These are phyloP conservation scores for Eragrostis tef DNA, from an alignment of 202 grass and related monocot species.

Conservation along the genomic window DNA sequence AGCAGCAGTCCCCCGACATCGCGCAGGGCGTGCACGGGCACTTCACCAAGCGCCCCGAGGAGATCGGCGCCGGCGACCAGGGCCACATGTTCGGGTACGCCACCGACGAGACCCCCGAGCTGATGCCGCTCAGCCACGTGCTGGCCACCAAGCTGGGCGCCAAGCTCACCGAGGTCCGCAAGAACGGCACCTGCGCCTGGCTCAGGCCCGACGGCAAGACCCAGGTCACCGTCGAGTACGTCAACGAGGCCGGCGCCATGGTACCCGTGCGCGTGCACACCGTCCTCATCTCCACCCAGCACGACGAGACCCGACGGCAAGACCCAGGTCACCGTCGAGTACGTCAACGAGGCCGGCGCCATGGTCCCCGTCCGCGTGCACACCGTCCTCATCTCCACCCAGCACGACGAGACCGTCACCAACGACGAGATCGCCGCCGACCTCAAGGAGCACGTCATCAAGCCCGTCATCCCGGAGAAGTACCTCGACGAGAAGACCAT, in stretches of 20 bases:
- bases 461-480: conserved; percentile 79
- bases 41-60: conserved; percentile 96
- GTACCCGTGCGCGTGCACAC: conserved; percentile 95
- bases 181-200: conserved; percentile 89
- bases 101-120: conserved; percentile 91
- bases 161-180: conserved; percentile 90
- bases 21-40: conserved; percentile 94
- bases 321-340: conserved; percentile 93
- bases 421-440: conserved; percentile 96
- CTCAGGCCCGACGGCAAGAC: conserved; percentile 94
- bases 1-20: conserved; percentile 99
- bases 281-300: conserved; percentile 95
- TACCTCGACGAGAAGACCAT: conserved; percentile 99
- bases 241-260: conserved; percentile 83
- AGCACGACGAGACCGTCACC: conserved; percentile 93
- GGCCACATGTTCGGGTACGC: conserved; percentile 98
- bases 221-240: conserved; percentile 88
- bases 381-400: conserved; percentile 97
- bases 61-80: conserved; percentile 92
- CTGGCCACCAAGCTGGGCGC: conserved; percentile 92
- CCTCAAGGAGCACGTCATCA: conserved; percentile 98
- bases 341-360: conserved; percentile 77
- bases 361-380: conserved; percentile 94
- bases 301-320: conserved; percentile 94
- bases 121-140: conserved; percentile 96